Evolutionary conservation across 2,329 filamentous ascomycete species (phyloP), one percentile per base, ranked within the genome.

Genomic region (Sporothrix dimorphospora): DNA sequence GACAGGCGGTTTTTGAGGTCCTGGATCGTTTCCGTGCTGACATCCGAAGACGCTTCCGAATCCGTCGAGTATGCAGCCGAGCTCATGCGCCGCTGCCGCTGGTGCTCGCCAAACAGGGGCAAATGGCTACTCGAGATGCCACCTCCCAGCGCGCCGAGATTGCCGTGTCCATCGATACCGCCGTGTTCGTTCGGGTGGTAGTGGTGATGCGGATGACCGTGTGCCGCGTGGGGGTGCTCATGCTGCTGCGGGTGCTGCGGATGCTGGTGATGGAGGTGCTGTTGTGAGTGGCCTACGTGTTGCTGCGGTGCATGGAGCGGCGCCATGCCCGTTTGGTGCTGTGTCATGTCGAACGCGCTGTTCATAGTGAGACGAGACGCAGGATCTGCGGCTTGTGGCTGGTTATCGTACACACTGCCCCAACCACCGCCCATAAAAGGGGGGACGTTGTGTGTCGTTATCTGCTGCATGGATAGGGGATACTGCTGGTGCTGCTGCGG

Each of bases 1-100:
- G 81, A 82, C 7, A 81, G 76, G 42, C 82, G 79, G 27, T 79
- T 75, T 70, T 80, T 80, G 16, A 84, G 77, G 9, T 79, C 79
- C 14, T 76, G 74, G 42, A 77, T 75, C 14, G 75, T 75, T 73
- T 70, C 75, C n/a, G 75, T 77, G 74, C 75, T 77, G 12, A 75
- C 74, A n/a, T 75, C 75, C 53, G 72, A 76, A 30, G 75, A 74
- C 9, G 74, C 73, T 27, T 74, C 74, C 4, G 76, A 74, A 53
- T 72, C 74, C 9, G 73, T 73, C 4, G 76, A 74, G 42, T 72
- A 75, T 0, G 73, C 73, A 2, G 55, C 72, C 21, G 72, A 72
- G 68, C 75, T 75, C 63, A 68, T 69, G 40, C 74, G 72, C 27
- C 73, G 74, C 47, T 66, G 69, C 11, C 69, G 75, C 59, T 63